phyloP scores from a whole-genome alignment of 208 protist genomes.

The Zelonia costaricensis region DNA sequence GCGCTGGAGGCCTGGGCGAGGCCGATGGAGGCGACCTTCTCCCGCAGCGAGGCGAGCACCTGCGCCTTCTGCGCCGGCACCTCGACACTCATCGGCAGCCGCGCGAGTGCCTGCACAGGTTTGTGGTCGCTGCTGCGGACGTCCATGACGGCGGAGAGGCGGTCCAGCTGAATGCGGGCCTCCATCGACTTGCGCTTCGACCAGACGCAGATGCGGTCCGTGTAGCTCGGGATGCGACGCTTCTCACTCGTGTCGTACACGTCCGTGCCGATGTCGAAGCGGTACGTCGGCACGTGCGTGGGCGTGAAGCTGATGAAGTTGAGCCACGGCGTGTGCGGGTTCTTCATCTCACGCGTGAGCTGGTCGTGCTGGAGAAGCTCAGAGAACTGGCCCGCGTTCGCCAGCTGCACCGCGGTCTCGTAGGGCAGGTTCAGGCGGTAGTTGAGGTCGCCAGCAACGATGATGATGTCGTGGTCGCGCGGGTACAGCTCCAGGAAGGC shows the following conservation, averaged over 20 bases:
- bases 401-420: slow-evolving; percentile 61
- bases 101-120: slow-evolving; percentile 66
- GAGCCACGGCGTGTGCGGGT: slow-evolving; percentile 74
- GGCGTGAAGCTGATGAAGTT: slow-evolving; percentile 76
- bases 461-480: slow-evolving; percentile 82
- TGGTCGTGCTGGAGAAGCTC: slow-evolving; percentile 84
- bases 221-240: slow-evolving; percentile 87
- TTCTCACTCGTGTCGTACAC: slow-evolving; percentile 94
- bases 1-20: slow-evolving; percentile 48
- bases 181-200: slow-evolving; percentile 40
- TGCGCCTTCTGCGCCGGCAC: slow-evolving; percentile 48
- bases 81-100: slow-evolving; percentile 69
- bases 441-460: slow-evolving; percentile 94
- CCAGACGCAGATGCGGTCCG: slow-evolving; percentile 86
- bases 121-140: slow-evolving; percentile 86
- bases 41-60: slow-evolving; percentile 49
- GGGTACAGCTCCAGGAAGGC: slow-evolving; percentile 59
- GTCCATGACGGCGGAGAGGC: slow-evolving; percentile 43
- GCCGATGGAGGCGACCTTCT: slow-evolving; percentile 43
- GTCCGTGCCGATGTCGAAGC: slow-evolving; percentile 88
- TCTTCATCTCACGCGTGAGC: slow-evolving; percentile 63
- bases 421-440: slow-evolving; percentile 88
- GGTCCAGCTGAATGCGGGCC: slow-evolving; percentile 43
- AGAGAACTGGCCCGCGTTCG: slow-evolving; percentile 23
- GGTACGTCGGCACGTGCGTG: slow-evolving; percentile 89